Percentiles rank a stretch among this genome's conserved stretches.
Evolutionary conservation across 352 stramenopile genomes (phyloP).

Genomic region (Phytophthora europaea): DNA sequence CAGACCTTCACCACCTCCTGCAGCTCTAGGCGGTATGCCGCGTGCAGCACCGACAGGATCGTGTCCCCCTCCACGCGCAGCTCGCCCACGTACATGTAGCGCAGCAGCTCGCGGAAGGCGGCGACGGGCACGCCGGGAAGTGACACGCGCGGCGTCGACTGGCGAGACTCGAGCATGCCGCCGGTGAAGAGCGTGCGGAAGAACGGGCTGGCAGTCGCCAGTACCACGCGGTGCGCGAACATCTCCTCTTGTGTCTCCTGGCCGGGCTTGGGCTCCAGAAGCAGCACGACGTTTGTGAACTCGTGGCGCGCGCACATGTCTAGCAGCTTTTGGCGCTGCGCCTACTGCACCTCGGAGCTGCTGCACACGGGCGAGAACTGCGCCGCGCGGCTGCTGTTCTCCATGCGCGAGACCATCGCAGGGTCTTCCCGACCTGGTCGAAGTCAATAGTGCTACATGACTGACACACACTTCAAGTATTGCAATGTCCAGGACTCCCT

Average conservation of each 20-base stretch:
- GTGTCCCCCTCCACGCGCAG: too few species aligned
- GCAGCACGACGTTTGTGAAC: conserved; percentile 75
- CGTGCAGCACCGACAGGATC: too few species aligned
- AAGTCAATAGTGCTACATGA: too few species aligned
- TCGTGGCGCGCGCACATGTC: conserved; percentile 54
- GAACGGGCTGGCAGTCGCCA: conserved; percentile 72
- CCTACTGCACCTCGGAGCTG: conserved; percentile 20
- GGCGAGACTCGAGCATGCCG: too few species aligned
- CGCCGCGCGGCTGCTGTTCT: conserved; percentile 33
- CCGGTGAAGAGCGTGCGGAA: too few species aligned
- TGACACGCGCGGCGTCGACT: too few species aligned
- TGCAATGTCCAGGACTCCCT: conserved; percentile 32
- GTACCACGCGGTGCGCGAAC: conserved; percentile 68
- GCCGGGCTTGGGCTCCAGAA: conserved; percentile 51
- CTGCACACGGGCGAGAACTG: conserved; percentile 23
- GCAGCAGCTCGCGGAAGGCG: too few species aligned
- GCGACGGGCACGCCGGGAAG: too few species aligned
- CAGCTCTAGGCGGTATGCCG: too few species aligned
- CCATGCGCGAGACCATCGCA: conserved; percentile 36
- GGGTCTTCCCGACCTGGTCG: not conserved
- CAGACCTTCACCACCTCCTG: too few species aligned
- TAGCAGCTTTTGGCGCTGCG: conserved; percentile 58
- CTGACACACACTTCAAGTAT: too few species aligned
- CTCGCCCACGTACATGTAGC: too few species aligned
- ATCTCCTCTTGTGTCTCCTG: conserved; percentile 21